Evolutionary conservation across 768 basidiomycete genomes (phyloP).

Genomic region (Tricholoma sp.): DNA sequence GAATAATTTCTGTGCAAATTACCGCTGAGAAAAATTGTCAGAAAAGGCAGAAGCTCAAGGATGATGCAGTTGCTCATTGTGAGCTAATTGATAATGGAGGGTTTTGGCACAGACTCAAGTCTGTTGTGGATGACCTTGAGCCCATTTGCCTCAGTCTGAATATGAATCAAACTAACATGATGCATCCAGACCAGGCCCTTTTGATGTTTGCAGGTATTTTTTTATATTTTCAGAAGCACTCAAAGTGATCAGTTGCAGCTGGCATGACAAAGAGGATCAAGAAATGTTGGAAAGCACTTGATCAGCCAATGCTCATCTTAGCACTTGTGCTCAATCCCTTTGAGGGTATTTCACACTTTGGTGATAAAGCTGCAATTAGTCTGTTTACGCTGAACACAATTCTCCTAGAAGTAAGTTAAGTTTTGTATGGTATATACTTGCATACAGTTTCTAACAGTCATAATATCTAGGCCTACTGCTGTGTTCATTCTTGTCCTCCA

Average conservation of each 20-base stretch:
- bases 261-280: conserved; percentile 2
- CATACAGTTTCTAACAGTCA: neutral
- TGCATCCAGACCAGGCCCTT: conserved; percentile 2
- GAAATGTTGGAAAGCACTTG: no score
- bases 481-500: conserved; percentile 11
- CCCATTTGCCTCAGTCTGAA: conserved; percentile 9
- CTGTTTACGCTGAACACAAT: conserved; percentile 17
- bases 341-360: no score
- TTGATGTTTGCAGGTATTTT: conserved; percentile 23
- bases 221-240: conserved; percentile 21
- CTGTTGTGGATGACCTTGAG: conserved; percentile 17
- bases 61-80: conserved; percentile 15
- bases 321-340: no score
- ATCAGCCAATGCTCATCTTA: no score
- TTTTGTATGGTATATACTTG: no score
- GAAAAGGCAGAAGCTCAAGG: conserved; percentile 15
- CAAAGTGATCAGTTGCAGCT: conserved; percentile 13
- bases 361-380: conserved; percentile 1
- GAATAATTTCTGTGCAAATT: conserved; percentile 22
- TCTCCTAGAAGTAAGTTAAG: conserved; percentile 14
- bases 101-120: conserved; percentile 17
- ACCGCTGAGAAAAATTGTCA: conserved; percentile 22
- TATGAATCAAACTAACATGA: conserved; percentile 19
- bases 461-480: conserved; percentile 10
- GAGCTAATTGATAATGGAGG: conserved; percentile 17